Base-by-base conservation (phyloP, 2,329 filamentous ascomycete species). In the Rutstroemia sydowiana region DNA sequence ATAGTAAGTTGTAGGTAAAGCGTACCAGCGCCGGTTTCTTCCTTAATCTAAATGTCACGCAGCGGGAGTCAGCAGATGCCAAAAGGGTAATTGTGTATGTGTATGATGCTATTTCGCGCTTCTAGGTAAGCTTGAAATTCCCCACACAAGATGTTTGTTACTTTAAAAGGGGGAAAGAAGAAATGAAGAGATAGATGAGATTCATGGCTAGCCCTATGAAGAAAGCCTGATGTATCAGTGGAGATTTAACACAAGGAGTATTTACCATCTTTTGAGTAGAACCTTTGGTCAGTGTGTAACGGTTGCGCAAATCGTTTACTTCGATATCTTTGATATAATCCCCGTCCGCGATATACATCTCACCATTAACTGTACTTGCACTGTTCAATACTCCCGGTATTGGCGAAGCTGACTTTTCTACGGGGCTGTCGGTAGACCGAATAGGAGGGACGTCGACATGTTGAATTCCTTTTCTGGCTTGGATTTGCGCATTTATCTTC, bases 251-350 rank as follows among this genome's bases (percentile, higher is more conserved):
- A 79, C 73, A 78, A 78, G 81, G 79, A 72, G 72, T 85, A 91
- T 86, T 95, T 96, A 98, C 93, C 92, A 93, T 95, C 82, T 95
- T 95, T 78, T 97, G 93, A 60, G 90, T 95, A 64, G 89, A 87
- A 66, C 91, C 90, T 76, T 96, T 97, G 59, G 92, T 98, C 74
- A 98, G 79, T 69, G 91, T 86, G 71, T 98, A 98, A 63, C 92
- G 88, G 69, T 97, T 98, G 59, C 92, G 86, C 66, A 97, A 74
- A 71, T 97, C 92, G 71, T 98, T 98, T 75, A 98, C 89, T 75
- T 97, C 93, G 66, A 98, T 95, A 67, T 98, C 93, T 71, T 95
- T 93, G 73, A 98, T 97, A 69, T 88, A 97, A 72, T 98, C 93
- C 64, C 93, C 93, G 68, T 97, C 93, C 56, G 91, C 87, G 63